A percentile compares a stretch with the other conserved stretches of the same genome.
phyloP scores from a whole-genome alignment of 176 grass and related monocot species.

The Raddia distichophylla region DNA sequence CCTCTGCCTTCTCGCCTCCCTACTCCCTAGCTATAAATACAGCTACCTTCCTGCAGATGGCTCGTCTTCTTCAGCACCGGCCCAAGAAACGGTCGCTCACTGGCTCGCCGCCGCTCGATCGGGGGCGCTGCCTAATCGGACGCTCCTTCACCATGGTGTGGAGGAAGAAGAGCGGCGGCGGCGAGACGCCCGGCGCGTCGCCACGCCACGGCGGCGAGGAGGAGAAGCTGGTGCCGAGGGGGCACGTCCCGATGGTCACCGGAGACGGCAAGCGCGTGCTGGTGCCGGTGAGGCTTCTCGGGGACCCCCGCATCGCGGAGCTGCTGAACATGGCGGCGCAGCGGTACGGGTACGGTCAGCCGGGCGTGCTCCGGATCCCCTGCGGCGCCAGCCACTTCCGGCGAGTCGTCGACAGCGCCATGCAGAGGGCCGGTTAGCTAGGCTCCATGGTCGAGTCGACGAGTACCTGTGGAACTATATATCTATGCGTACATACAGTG shows the following conservation, averaged over 20 bases:
- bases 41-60: too few relatives aligned
- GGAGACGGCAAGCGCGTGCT: conserved; percentile 50
- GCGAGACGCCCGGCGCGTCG: background rate
- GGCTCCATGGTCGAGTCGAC: background rate
- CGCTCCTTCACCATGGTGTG: conserved; percentile 23
- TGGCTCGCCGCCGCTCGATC: background rate
- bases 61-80: background rate
- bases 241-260: conserved; percentile 56
- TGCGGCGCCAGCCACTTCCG: conserved; percentile 53
- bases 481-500: background rate
- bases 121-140: too few relatives aligned
- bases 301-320: conserved; percentile 47
- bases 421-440: conserved; percentile 8
- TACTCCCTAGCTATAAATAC: background rate
- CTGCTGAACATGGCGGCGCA: conserved; percentile 62
- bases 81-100: background rate
- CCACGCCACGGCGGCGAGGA: background rate
- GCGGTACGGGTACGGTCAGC: conserved; percentile 58
- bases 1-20: too few relatives aligned
- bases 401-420: conserved; percentile 27
- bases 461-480: background rate
- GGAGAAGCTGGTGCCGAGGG: conserved; percentile 1
- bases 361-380: conserved; percentile 61
- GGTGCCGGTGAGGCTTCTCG: conserved; percentile 58
- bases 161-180: conserved; percentile 32